A percentile compares a stretch with the other conserved stretches of the same genome.
Conservation (phyloP, 441 rosid genomes). For the Populus hybrid region DNA sequence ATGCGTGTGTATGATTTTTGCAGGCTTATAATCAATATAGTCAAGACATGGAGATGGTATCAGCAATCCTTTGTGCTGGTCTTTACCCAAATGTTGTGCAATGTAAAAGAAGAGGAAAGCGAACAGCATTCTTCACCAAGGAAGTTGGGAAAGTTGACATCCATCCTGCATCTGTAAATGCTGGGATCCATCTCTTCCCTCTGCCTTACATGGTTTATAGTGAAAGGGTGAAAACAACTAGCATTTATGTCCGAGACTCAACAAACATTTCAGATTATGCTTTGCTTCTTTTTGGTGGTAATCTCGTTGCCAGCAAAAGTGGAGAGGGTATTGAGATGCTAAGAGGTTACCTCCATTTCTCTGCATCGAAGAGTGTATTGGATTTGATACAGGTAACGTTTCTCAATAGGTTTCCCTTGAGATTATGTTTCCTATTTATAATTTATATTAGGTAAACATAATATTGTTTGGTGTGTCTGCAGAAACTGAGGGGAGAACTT, state of each 20-base stretch:
- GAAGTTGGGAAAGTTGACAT: constrained; percentile 95
- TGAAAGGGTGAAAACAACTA: constrained; percentile 80
- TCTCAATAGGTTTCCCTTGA: background rate
- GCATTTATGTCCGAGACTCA: constrained; percentile 76
- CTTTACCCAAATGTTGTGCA: constrained; percentile 96
- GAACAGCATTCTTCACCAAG: constrained; percentile 81
- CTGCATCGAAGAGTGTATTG: constrained; percentile 72
- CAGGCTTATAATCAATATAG: constrained; percentile 87
- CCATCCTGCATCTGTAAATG: constrained; percentile 95
- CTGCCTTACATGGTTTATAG: constrained; percentile 85
- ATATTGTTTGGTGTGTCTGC: constrained; percentile 15
- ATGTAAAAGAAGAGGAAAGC: constrained; percentile 95
- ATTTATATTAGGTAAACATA: background rate
- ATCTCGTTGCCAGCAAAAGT: constrained; percentile 59
- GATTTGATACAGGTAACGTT: constrained; percentile 65
- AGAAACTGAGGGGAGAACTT: constrained; percentile 81
- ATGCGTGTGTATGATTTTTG: constrained; percentile 11
- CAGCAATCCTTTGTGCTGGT: constrained; percentile 88
- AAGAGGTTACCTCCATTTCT: constrained; percentile 94
- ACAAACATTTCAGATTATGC: constrained; percentile 94
- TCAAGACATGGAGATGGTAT: constrained; percentile 83
- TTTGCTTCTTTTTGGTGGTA: constrained; percentile 87
- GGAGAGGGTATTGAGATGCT: constrained; percentile 96
- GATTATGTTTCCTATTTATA: background rate
- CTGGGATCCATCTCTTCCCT: constrained; percentile 68